Evolutionary conservation across 2,329 filamentous ascomycete species (phyloP), one percentile per base, ranked within the genome.

Genomic region (Neopestalotiopsis rosae): DNA sequence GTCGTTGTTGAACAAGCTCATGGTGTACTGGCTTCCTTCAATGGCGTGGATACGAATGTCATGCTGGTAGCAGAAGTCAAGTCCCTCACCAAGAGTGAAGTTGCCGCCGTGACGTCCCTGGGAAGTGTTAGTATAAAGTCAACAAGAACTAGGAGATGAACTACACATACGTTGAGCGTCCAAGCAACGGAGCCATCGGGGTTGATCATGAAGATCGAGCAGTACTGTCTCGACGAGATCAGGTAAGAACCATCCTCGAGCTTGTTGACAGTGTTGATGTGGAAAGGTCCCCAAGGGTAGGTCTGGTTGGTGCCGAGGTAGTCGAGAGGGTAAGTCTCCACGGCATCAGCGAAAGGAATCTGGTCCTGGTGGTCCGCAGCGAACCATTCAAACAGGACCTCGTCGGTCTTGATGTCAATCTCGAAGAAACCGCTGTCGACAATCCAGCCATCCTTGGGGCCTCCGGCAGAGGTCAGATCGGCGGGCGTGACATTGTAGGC

Each of bases 331-430:
- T 74, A 72, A 38, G 69, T 69, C 17, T 69, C 52, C 13, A 71
- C 20, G 7, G 68, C 69, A 56, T 72, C 38, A 9, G 64, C 61
- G 42, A 75, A 68, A 4, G 73, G 73, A 32, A 74, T 71, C 65
- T 82, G 79, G 5, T 81, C 79, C 13, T 68, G 49, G 57, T 83
- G 80, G 1, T 79, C 79, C 0, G 83, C 70, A 2, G 80, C 75
- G 45, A 79, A 82, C 83, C 83, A 85, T 5, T 69, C 72, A 67
- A 81, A 84, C 1, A 84, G 67, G 2, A 84, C 71, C 30, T 82
- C 73, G 32, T 76, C 75, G 0, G 81, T 83, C 42, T 76, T 74
- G 9, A 82, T 73, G 58, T 84, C 81, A n/a, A 85, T 75, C 69
- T 84, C 82, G 67, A 79, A 82, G 67, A 84, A 77, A 42, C 82